These are phyloP conservation scores for Geotrichum reessii DNA, from an alignment of 1,139 yeast species.

Conservation along the genomic window DNA sequence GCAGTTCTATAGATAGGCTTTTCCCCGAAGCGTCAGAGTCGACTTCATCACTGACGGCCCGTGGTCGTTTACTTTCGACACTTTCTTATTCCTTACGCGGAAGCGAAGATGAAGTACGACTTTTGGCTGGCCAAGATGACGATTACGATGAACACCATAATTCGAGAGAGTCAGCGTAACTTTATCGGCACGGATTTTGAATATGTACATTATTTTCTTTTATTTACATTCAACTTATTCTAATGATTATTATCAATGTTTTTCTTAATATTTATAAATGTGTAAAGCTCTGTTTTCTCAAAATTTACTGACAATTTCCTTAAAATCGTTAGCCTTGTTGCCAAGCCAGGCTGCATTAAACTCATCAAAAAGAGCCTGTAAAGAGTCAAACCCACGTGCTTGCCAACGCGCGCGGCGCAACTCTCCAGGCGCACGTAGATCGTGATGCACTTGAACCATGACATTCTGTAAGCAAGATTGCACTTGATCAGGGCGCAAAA, in stretches of 20 bases:
- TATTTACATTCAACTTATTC: neutral
- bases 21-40: constrained; percentile 3
- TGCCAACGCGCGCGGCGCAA: constrained; percentile 12
- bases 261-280: neutral
- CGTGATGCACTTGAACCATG: constrained; percentile 4
- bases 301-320: neutral
- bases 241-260: neutral
- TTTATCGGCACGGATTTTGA: neutral
- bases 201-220: neutral
- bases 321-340: neutral
- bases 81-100: constrained; percentile 17
- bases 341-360: constrained; percentile 19
- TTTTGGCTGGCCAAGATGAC: constrained; percentile 15
- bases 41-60: constrained; percentile 11
- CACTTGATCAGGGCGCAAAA: constrained; percentile 32
- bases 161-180: neutral
- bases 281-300: neutral
- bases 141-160: neutral
- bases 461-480: constrained; percentile 34
- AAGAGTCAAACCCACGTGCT: neutral
- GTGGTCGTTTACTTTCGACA: constrained; percentile 17
- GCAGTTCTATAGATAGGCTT: constrained; percentile 11
- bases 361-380: constrained; percentile 10
- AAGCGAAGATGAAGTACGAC: constrained; percentile 16
- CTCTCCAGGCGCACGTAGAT: constrained; percentile 8